Conservation (phyloP, 1,284 basidiomycete genomes). For the Mycosarcoma mackinlayi region DNA sequence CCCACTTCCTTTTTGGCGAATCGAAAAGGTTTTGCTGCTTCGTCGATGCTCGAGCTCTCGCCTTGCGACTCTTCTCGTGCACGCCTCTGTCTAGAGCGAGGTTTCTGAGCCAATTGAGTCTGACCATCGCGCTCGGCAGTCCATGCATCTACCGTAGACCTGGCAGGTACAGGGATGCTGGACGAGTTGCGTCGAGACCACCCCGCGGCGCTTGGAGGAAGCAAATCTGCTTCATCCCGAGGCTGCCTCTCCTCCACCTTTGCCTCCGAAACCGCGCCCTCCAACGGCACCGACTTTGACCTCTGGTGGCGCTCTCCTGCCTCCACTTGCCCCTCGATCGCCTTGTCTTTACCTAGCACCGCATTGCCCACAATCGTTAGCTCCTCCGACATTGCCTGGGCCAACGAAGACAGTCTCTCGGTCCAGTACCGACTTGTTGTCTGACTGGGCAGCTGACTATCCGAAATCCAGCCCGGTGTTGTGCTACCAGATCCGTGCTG, state of each 20-base stretch:
- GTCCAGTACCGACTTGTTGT: slow-evolving; percentile 36
- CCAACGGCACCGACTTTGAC: slow-evolving; percentile 10
- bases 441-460: slow-evolving; percentile 15
- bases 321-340: background rate
- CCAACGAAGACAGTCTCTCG: slow-evolving; percentile 35
- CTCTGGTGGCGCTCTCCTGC: slow-evolving; percentile 3
- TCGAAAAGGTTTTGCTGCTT: slow-evolving; percentile 12
- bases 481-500: slow-evolving; percentile 9
- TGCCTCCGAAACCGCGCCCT: background rate
- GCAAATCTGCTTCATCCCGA: background rate
- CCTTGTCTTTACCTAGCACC: slow-evolving; percentile 17
- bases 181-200: background rate
- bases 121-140: slow-evolving; percentile 28
- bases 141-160: slow-evolving; percentile 10
- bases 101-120: background rate
- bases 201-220: background rate
- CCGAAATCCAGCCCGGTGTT: slow-evolving; percentile 37
- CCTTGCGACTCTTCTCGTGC: background rate
- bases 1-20: slow-evolving; percentile 25
- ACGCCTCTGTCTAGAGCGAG: background rate
- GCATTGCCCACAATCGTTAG: slow-evolving; percentile 23
- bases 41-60: background rate
- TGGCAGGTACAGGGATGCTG: slow-evolving; percentile 10
- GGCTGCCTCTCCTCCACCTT: background rate
- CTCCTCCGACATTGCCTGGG: slow-evolving; percentile 43